These are phyloP conservation scores for Penicillium simplicissimum DNA, from an alignment of 495 filamentous ascomycete genomes.

Conservation along the genomic window DNA sequence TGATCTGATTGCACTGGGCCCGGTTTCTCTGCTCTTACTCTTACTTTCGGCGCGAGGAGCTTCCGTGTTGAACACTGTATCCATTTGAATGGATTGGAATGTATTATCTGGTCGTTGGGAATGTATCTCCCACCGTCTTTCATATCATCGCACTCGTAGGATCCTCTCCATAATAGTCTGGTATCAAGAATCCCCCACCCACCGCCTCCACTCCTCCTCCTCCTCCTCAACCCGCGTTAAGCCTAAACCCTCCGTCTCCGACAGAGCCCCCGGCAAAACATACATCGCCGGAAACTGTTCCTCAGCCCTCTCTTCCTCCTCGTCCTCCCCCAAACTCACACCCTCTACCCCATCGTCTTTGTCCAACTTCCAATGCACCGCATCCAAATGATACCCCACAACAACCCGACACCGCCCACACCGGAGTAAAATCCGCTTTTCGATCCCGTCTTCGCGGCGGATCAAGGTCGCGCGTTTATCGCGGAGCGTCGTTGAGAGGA, in stretches of 20 bases:
- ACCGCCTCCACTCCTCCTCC: conserved; percentile 38
- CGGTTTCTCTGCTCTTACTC: conserved; percentile 14
- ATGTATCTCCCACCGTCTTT: background rate
- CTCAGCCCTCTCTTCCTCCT: conserved; percentile 23
- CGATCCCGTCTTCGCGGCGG: conserved; percentile 67
- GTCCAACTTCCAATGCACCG: conserved; percentile 32
- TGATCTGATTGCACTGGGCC: conserved; percentile 7
- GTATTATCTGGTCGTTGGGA: background rate
- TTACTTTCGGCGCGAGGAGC: conserved; percentile 3
- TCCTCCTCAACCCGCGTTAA: too few species aligned
- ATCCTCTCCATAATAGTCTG: background rate
- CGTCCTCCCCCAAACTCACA: background rate
- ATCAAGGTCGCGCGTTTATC: conserved; percentile 57
- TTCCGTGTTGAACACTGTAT: background rate
- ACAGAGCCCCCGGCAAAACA: conserved; percentile 57
- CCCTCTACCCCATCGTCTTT: background rate
- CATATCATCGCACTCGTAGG: background rate
- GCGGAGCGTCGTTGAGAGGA: conserved; percentile 47
- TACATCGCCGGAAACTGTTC: conserved; percentile 52
- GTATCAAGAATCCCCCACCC: conserved; percentile 12
- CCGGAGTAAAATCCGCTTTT: conserved; percentile 61
- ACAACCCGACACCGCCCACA: conserved; percentile 66
- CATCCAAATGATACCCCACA: conserved; percentile 60
- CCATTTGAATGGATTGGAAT: conserved; percentile 2
- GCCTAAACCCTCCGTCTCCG: conserved; percentile 51